These are phyloP conservation scores for Yarrowia hollandica DNA, from an alignment of 805 yeast genomes.

Conservation along the genomic window DNA sequence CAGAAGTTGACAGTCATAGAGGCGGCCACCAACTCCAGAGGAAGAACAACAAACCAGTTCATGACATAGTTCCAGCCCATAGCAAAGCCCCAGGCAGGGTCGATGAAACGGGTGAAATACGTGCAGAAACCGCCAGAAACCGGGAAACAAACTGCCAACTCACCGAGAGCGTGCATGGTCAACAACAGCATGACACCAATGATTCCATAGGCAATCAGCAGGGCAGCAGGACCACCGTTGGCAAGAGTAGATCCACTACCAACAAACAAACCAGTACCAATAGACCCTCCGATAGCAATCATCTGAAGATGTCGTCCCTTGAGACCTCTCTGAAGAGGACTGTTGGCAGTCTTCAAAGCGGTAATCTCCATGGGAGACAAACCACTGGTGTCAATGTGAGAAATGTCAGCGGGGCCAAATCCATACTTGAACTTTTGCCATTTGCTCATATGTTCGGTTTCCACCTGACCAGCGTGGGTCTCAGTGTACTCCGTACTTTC, in stretches of 20 bases:
- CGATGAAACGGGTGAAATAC: conserved; percentile 58
- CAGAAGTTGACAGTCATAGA: conserved; percentile 56
- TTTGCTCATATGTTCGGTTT: conserved; percentile 1
- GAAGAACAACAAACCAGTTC: conserved; percentile 50
- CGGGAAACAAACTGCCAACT: conserved; percentile 64
- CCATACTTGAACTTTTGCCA: conserved; percentile 46
- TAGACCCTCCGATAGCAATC: conserved; percentile 44
- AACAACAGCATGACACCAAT: conserved; percentile 65
- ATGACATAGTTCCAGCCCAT: conserved; percentile 68
- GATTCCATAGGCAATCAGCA: conserved; percentile 58
- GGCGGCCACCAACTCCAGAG: conserved; percentile 50
- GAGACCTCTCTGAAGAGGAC: conserved; percentile 53
- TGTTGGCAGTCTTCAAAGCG: conserved; percentile 48
- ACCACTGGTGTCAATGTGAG: conserved; percentile 37
- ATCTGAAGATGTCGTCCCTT: conserved; percentile 46
- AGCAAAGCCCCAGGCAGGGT: conserved; percentile 63
- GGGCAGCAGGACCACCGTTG: conserved; percentile 54
- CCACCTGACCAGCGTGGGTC: background rate
- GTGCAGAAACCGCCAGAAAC: conserved; percentile 58
- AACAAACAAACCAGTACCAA: conserved; percentile 71
- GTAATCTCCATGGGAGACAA: conserved; percentile 42
- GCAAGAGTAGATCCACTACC: conserved; percentile 52
- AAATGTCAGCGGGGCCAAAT: conserved; percentile 50
- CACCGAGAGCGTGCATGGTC: conserved; percentile 68
- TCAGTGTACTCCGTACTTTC: background rate